phyloP scores from a whole-genome alignment of 768 basidiomycete genomes.

The Mycena kentingensis region DNA sequence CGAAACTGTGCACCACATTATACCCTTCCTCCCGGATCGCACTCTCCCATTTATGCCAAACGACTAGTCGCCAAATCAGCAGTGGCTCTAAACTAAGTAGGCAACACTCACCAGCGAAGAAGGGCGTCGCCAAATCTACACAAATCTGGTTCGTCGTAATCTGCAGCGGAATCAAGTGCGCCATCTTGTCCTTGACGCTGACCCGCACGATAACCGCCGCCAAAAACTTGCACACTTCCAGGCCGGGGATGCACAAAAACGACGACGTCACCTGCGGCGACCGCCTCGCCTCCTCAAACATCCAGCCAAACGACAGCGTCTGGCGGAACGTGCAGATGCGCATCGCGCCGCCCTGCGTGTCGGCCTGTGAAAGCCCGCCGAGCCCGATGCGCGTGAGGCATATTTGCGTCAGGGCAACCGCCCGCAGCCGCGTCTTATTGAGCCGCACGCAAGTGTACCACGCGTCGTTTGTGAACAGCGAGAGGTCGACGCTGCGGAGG shows the following conservation, averaged over 20 bases:
- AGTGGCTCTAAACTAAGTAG: too few relatives aligned
- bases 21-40: slow-evolving; percentile 18
- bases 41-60: slow-evolving; percentile 19
- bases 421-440: background rate
- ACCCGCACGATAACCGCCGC: slow-evolving; percentile 19
- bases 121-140: slow-evolving; percentile 4
- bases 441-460: slow-evolving; percentile 20
- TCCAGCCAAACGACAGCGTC: slow-evolving; percentile 13
- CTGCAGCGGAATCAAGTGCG: slow-evolving; percentile 20
- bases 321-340: slow-evolving; percentile 19
- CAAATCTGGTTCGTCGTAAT: slow-evolving; percentile 9
- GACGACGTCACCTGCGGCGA: slow-evolving; percentile 7
- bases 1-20: slow-evolving; percentile 19
- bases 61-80: too few relatives aligned
- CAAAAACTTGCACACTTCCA: slow-evolving; percentile 12
- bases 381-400: slow-evolving; percentile 13
- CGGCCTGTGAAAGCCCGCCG: slow-evolving; percentile 16
- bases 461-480: slow-evolving; percentile 15
- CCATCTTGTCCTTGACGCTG: slow-evolving; percentile 14
- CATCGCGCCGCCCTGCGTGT: slow-evolving; percentile 15
- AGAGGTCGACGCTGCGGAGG: slow-evolving; percentile 7
- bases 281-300: slow-evolving; percentile 21
- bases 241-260: slow-evolving; percentile 16
- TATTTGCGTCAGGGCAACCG: slow-evolving; percentile 16
- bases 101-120: too few relatives aligned